These are phyloP conservation scores for Saitozyma podzolica DNA, from an alignment of 768 basidiomycete species.

Conservation along the genomic window DNA sequence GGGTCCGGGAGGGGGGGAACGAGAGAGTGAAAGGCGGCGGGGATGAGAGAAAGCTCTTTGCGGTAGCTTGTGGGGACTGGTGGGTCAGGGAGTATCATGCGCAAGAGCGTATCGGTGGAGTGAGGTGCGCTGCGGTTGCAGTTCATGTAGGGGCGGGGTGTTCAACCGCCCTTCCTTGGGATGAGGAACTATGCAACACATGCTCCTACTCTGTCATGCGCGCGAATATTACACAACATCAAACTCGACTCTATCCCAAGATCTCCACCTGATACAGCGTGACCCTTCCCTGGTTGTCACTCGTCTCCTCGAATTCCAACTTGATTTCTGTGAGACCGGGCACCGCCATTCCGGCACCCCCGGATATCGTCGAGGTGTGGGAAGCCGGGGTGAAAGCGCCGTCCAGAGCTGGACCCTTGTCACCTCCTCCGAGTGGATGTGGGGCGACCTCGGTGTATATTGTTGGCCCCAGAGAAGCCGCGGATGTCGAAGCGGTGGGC, in stretches of 20 bases:
- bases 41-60: too few species aligned
- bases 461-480: constrained; percentile 7
- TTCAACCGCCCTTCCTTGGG: too few species aligned
- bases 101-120: too few species aligned
- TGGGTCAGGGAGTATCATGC: too few species aligned
- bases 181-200: too few species aligned
- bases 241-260: constrained; percentile 15
- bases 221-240: too few species aligned
- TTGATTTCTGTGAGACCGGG: constrained; percentile 44
- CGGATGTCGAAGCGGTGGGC: not conserved
- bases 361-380: not conserved
- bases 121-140: too few species aligned
- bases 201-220: too few species aligned
- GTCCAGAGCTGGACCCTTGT: constrained; percentile 7
- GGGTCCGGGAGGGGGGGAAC: too few species aligned
- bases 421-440: constrained; percentile 14
- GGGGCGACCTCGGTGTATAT: constrained; percentile 20
- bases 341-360: not conserved
- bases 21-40: too few species aligned
- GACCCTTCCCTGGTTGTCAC: constrained; percentile 48
- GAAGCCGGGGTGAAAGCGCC: constrained; percentile 2
- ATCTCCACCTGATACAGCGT: constrained; percentile 47
- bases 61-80: too few species aligned
- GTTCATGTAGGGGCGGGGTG: too few species aligned
- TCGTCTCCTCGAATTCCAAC: constrained; percentile 49